These are phyloP conservation scores for Penicillium fuscoglaucum DNA, from an alignment of 2,329 filamentous ascomycete species.

Conservation along the genomic window DNA sequence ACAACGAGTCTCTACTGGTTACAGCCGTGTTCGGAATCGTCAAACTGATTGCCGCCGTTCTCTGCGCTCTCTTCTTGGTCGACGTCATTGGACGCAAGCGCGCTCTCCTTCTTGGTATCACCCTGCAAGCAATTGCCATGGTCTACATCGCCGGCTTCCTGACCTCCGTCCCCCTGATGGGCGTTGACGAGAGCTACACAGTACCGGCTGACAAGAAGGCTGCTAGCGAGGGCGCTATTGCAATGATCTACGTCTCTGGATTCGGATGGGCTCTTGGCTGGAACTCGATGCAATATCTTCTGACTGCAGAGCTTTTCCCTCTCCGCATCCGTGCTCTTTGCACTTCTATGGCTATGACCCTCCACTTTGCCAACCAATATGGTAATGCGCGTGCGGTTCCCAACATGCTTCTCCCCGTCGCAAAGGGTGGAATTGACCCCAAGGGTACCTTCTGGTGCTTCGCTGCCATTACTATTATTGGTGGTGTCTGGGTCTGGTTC, in stretches of 20 bases:
- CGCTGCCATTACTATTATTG: slow-evolving; percentile 65
- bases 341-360: slow-evolving; percentile 71
- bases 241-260: slow-evolving; percentile 71
- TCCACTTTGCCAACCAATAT: slow-evolving; percentile 78
- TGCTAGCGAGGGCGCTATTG: slow-evolving; percentile 64
- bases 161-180: slow-evolving; percentile 60
- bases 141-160: slow-evolving; percentile 64
- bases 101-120: slow-evolving; percentile 61
- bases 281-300: slow-evolving; percentile 76
- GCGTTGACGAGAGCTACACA: slow-evolving; percentile 50
- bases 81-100: slow-evolving; percentile 76
- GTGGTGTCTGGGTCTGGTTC: slow-evolving; percentile 69
- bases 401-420: slow-evolving; percentile 63
- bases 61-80: slow-evolving; percentile 75
- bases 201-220: slow-evolving; percentile 53
- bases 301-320: slow-evolving; percentile 76
- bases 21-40: slow-evolving; percentile 75
- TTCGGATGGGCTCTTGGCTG: slow-evolving; percentile 70
- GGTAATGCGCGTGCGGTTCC: slow-evolving; percentile 74
- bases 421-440: slow-evolving; percentile 46
- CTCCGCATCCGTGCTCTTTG: slow-evolving; percentile 70
- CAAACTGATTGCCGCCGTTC: slow-evolving; percentile 66
- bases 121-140: slow-evolving; percentile 61
- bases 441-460: slow-evolving; percentile 79
- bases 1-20: slow-evolving; percentile 68